Percentiles rank a stretch among this genome's conserved stretches.
These are phyloP conservation scores for Lablab purpureus DNA, from an alignment of 306 rosid genomes.

Conservation along the genomic window DNA sequence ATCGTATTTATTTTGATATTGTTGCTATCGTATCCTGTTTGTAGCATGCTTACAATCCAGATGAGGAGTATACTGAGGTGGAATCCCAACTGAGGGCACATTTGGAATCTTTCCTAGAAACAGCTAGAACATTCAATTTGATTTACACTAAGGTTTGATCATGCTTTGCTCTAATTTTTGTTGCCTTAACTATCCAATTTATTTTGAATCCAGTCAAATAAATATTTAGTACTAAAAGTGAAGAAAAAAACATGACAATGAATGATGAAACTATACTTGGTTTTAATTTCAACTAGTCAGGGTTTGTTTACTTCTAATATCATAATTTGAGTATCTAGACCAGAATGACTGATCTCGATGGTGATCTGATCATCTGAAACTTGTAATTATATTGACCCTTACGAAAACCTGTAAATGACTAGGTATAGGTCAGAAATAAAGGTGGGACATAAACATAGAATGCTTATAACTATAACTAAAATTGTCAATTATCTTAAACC, in stretches of 20 bases:
- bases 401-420: not conserved
- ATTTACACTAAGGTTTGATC: slow-evolving; percentile 86
- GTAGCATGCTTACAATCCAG: slow-evolving; percentile 92
- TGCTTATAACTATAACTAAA: not conserved
- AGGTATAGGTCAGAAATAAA: not conserved
- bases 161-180: slow-evolving; percentile 16
- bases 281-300: slow-evolving; percentile 8
- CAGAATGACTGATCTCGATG: slow-evolving; percentile 3
- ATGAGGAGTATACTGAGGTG: slow-evolving; percentile 85
- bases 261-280: not conserved
- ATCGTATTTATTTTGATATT: slow-evolving; percentile 33
- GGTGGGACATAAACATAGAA: not conserved
- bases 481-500: not conserved
- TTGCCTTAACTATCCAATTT: slow-evolving; percentile 8
- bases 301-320: slow-evolving; percentile 30
- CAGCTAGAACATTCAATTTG: slow-evolving; percentile 87
- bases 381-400: not conserved
- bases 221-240: not conserved
- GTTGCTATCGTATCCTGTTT: slow-evolving; percentile 40
- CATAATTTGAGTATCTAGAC: slow-evolving; percentile 27
- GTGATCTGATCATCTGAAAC: slow-evolving; percentile 12
- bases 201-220: slow-evolving; percentile 15
- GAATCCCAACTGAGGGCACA: slow-evolving; percentile 85
- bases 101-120: slow-evolving; percentile 93
- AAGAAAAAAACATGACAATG: slow-evolving; percentile 29